A percentile compares a stretch with the other conserved stretches of the same genome.
These are phyloP conservation scores for Wallemia hederae DNA, from an alignment of 1,284 basidiomycete genomes.

Conservation along the genomic window DNA sequence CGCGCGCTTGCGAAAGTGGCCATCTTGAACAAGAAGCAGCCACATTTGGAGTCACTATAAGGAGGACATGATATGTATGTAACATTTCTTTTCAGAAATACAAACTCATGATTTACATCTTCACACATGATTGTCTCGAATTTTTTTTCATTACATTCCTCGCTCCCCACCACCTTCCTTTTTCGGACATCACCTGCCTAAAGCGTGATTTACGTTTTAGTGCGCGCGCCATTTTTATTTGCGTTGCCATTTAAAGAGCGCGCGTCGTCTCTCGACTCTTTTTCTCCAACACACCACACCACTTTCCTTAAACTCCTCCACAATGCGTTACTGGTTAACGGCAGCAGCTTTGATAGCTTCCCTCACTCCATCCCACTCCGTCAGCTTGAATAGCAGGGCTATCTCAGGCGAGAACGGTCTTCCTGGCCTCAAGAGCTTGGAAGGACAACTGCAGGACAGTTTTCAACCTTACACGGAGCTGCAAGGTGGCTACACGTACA, in stretches of 20 bases:
- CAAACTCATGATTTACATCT: too few relatives aligned
- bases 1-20: neutral
- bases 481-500: neutral
- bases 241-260: neutral
- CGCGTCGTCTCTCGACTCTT: neutral
- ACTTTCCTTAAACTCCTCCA: neutral
- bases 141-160: too few relatives aligned
- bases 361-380: neutral
- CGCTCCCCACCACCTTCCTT: too few relatives aligned
- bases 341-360: conserved; percentile 1
- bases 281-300: neutral
- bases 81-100: too few relatives aligned
- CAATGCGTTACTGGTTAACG: neutral
- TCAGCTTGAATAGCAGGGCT: neutral
- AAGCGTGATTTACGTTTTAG: too few relatives aligned
- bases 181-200: too few relatives aligned
- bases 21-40: neutral
- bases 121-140: too few relatives aligned
- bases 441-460: neutral
- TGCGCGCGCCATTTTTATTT: too few relatives aligned
- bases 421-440: neutral
- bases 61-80: too few relatives aligned
- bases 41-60: neutral
- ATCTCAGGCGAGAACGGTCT: neutral
- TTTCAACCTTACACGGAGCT: neutral